Evolutionary conservation across 192 early-diverging fungal genomes (phyloP).

Genomic region (Linnemannia hyalina): DNA sequence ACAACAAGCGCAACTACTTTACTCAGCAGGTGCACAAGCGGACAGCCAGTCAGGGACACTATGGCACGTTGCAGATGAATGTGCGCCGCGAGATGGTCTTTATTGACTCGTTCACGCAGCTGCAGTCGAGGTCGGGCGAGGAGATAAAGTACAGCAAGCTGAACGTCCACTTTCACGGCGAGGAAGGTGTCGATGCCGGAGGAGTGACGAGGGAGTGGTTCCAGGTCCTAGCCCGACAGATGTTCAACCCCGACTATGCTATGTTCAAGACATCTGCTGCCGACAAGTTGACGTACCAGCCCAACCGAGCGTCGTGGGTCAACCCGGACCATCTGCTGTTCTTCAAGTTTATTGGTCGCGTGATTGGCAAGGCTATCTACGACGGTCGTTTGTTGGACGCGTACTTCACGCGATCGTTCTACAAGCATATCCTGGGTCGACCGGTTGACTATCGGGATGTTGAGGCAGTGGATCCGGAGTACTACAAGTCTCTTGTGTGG

Average conservation of each 20-base stretch:
- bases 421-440: constrained; percentile 95
- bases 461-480: constrained; percentile 97
- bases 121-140: constrained; percentile 90
- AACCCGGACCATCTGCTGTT: constrained; percentile 96
- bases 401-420: constrained; percentile 99
- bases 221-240: constrained; percentile 94
- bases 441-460: constrained; percentile 97
- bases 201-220: constrained; percentile 99
- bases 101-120: constrained; percentile 96
- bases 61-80: constrained; percentile 85
- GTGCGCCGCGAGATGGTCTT: constrained; percentile 95
- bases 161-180: constrained; percentile 92
- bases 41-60: constrained; percentile 68
- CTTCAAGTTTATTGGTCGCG: constrained; percentile 98
- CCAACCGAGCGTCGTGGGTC: constrained; percentile 91
- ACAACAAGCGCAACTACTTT: constrained; percentile 99
- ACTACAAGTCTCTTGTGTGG: constrained; percentile 98
- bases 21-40: constrained; percentile 95
- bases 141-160: constrained; percentile 96
- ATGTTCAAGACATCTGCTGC: constrained; percentile 96
- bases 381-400: constrained; percentile 95
- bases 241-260: constrained; percentile 99
- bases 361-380: constrained; percentile 99
- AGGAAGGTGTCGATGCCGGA: constrained; percentile 98
- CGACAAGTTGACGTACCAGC: constrained; percentile 97